phyloP scores from a whole-genome alignment of 495 filamentous ascomycete species.

The Podospora australis region DNA sequence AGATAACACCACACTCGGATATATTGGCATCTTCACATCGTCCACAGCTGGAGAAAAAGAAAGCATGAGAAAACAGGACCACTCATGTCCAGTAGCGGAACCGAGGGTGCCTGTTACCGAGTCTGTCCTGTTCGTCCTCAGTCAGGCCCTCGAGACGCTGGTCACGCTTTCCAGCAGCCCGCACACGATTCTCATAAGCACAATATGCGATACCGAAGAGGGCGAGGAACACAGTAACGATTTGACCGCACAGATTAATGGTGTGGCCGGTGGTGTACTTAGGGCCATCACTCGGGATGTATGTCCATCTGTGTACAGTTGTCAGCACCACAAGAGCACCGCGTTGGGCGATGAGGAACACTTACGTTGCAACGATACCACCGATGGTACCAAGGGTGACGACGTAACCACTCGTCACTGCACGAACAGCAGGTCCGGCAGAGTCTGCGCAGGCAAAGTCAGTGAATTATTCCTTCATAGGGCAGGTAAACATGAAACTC shows the following conservation, averaged over 20 bases:
- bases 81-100: slow-evolving; percentile 43
- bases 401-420: slow-evolving; percentile 47
- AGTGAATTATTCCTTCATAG: too few relatives aligned
- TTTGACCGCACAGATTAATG: slow-evolving; percentile 51
- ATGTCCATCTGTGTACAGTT: slow-evolving; percentile 41
- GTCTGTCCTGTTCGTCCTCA: slow-evolving; percentile 36
- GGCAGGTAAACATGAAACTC: slow-evolving; percentile 9
- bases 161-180: slow-evolving; percentile 46
- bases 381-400: slow-evolving; percentile 51
- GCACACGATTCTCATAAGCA: slow-evolving; percentile 44
- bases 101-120: slow-evolving; percentile 49
- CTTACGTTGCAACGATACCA: slow-evolving; percentile 48
- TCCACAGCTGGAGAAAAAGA: too few relatives aligned
- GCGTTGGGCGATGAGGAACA: not conserved
- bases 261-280: slow-evolving; percentile 49
- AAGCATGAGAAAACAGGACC: too few relatives aligned
- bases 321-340: not conserved
- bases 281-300: slow-evolving; percentile 42
- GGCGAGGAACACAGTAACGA: slow-evolving; percentile 34
- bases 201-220: slow-evolving; percentile 47
- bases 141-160: slow-evolving; percentile 44
- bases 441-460: slow-evolving; percentile 28
- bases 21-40: not conserved
- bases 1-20: not conserved
- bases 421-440: slow-evolving; percentile 49